Base-by-base conservation (phyloP, 1,284 basidiomycete species). In the Ganoderma resinaceum region DNA sequence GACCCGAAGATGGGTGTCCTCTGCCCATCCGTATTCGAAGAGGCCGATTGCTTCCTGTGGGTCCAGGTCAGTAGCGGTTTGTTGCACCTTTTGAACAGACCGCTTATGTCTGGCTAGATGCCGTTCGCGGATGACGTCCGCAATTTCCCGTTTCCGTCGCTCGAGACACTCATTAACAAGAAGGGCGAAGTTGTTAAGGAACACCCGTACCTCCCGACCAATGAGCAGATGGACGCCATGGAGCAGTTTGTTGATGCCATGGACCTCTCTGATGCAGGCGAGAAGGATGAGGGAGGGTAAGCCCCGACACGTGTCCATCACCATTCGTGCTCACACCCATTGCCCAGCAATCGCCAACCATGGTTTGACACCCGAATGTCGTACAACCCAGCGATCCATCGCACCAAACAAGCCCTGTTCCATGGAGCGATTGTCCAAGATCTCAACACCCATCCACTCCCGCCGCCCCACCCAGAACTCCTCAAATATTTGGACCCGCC, bases 61-160 rank as follows among this genome's bases (percentile, higher is more conserved):
- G 87, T 89, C 29, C 91, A 91, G 82, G 95, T 94, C 74, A 62
- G 83, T 76, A 11, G 9, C 12, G 16, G 23, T 33, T 64, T 57
- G 8, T 14, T 23, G 2, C 58, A 18, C 11, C 37, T 43, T 42
- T 29, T 52, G 6, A 14, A 63, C 12, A 12, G 31, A 40, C 68
- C 1, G 23, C 37, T 67, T 52, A 55, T 42, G 23, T 40, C 8
- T 67, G 9, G 55, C 33, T 8, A 97, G 92, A 90, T 98, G 84
- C 97, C 97, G 0, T 99, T 98, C 76, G 94, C 95, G 3, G 96
- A 99, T 76, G 97, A 99, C 75, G 84, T 97, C 64, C 89, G 95
- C 69, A 91, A 90, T 71, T 96, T 95, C 78, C 91, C 89, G 12
- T 98, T 99, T 78, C 89, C 93, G 0, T 95, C 95, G 0, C 85